Conservation (phyloP, 2,329 filamentous ascomycete genomes). For the Trichoderma sp. region DNA sequence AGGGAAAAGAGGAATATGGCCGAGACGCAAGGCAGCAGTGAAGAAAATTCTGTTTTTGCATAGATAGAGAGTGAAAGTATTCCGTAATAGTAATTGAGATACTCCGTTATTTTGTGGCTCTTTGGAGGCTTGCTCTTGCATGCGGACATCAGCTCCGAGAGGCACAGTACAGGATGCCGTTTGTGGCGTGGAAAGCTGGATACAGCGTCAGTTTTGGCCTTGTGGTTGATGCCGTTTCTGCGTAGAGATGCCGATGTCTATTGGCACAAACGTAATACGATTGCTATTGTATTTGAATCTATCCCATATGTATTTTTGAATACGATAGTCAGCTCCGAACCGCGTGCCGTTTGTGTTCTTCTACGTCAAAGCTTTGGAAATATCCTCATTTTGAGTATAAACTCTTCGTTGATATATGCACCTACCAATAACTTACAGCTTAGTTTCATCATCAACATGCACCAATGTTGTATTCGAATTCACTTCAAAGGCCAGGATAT, state of each 20-base stretch:
- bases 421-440: not conserved
- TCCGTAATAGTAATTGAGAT: not conserved
- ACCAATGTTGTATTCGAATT: not conserved
- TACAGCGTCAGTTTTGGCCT: not conserved
- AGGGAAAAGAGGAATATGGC: not conserved
- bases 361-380: not conserved
- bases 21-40: not conserved
- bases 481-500: not conserved
- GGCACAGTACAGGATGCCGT: not conserved
- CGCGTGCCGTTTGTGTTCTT: not conserved
- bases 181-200: not conserved
- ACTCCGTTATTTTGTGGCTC: not conserved
- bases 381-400: not conserved
- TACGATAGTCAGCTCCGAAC: not conserved
- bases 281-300: not conserved
- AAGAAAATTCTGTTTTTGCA: not conserved
- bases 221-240: not conserved
- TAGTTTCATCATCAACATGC: not conserved
- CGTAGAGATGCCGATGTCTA: not conserved
- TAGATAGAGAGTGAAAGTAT: not conserved
- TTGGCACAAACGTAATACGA: not conserved
- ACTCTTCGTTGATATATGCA: not conserved
- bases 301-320: fast-evolving
- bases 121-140: not conserved
- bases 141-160: not conserved